Percentiles rank a stretch among this genome's conserved stretches.
Evolutionary conservation across 1,139 yeast species (phyloP).

Genomic region (Debaryomyces singareniensis): DNA sequence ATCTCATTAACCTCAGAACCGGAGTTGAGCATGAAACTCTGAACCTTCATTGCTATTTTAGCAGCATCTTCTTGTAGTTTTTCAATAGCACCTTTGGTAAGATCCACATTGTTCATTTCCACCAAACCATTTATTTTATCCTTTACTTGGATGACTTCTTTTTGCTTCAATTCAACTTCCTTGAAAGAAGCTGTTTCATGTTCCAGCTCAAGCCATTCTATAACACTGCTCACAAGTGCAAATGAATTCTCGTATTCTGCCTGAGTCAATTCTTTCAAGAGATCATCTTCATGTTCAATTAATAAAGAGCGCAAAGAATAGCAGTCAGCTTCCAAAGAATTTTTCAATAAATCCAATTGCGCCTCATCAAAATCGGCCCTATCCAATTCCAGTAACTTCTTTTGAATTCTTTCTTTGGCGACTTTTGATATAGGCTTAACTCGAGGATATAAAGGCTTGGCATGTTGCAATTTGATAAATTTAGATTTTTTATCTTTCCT

Average conservation of each 20-base stretch:
- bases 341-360: conserved; percentile 43
- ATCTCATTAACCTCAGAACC: conserved; percentile 38
- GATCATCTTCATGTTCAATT: conserved; percentile 40
- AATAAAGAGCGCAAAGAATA: conserved; percentile 51
- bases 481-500: conserved; percentile 9
- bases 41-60: conserved; percentile 32
- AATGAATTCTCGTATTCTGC: conserved; percentile 21
- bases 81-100: conserved; percentile 28
- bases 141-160: conserved; percentile 10
- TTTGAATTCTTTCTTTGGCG: conserved; percentile 27
- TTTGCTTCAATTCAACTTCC: conserved; percentile 27
- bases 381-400: conserved; percentile 27
- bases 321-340: conserved; percentile 51
- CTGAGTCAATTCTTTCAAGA: conserved; percentile 28
- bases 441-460: conserved; percentile 31
- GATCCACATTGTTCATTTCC: conserved; percentile 26
- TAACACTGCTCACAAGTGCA: conserved; percentile 35
- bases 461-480: conserved; percentile 14
- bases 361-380: conserved; percentile 42
- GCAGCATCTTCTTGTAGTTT: conserved; percentile 36
- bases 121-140: conserved; percentile 15
- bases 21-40: conserved; percentile 37
- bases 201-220: conserved; percentile 80
- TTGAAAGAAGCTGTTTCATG: conserved; percentile 48
- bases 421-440: conserved; percentile 39